Evolutionary conservation across 2,329 filamentous ascomycete genomes (phyloP).

Genomic region (Fusarium chaquense): DNA sequence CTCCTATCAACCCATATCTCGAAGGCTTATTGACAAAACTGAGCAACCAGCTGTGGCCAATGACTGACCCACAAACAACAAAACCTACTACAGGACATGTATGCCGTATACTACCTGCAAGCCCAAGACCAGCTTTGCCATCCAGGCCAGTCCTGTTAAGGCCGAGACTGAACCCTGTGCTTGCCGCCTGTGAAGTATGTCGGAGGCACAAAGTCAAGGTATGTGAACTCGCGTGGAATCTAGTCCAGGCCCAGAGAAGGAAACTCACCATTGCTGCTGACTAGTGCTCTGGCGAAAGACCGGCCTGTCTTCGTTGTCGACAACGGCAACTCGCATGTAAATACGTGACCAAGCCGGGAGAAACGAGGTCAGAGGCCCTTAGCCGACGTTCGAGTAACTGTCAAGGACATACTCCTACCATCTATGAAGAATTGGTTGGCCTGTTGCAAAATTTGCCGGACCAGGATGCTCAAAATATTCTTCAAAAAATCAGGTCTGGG

Average conservation of each 20-base stretch:
- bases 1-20: rapidly evolving
- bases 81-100: not conserved
- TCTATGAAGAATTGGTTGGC: slow-evolving; percentile 37
- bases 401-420: not conserved
- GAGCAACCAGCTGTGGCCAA: not conserved
- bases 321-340: slow-evolving; percentile 26
- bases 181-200: slow-evolving; percentile 37
- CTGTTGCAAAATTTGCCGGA: slow-evolving; percentile 39
- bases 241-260: not conserved
- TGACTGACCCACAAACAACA: not conserved
- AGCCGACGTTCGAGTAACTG: not conserved
- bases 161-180: slow-evolving; percentile 19
- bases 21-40: too few species aligned
- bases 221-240: not conserved
- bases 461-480: slow-evolving; percentile 51
- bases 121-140: rapidly evolving
- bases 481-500: slow-evolving; percentile 54
- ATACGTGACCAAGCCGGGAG: slow-evolving; percentile 37
- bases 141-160: not conserved
- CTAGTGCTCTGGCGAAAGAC: slow-evolving; percentile 47
- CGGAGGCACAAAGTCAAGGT: slow-evolving; percentile 42
- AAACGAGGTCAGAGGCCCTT: slow-evolving; percentile 40
- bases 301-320: slow-evolving; percentile 42
- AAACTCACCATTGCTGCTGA: not conserved
- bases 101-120: slow-evolving; percentile 12